Evolutionary conservation across 169 alveolate species (phyloP).

Genomic region (Cryptosporidium baileyi): DNA sequence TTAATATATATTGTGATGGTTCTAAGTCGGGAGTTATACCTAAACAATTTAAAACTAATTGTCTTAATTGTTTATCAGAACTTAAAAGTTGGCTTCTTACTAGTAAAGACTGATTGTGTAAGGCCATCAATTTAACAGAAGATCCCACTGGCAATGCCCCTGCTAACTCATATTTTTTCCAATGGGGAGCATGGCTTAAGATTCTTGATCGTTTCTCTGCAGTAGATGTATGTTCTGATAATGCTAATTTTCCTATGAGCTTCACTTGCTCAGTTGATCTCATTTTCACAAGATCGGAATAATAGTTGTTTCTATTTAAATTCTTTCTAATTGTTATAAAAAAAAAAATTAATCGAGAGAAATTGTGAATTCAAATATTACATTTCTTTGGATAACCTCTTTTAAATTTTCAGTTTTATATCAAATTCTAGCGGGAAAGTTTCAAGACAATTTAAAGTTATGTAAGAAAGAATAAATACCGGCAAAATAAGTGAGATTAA

Average conservation of each 20-base stretch:
- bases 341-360: too few relatives aligned
- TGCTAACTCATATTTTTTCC: conserved; percentile 66
- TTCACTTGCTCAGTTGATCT: conserved; percentile 69
- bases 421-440: too few relatives aligned
- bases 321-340: not conserved
- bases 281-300: conserved; percentile 25
- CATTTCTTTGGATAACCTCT: too few relatives aligned
- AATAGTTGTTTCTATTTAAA: conserved; percentile 25
- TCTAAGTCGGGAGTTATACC: conserved; percentile 65
- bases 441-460: too few relatives aligned
- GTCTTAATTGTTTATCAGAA: conserved; percentile 55
- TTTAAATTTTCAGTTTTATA: too few relatives aligned
- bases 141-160: conserved; percentile 68
- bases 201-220: conserved; percentile 68
- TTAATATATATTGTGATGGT: conserved; percentile 55
- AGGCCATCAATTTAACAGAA: conserved; percentile 47
- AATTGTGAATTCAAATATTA: too few relatives aligned
- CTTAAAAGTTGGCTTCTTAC: conserved; percentile 61
- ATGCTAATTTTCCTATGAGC: conserved; percentile 65
- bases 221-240: conserved; percentile 65
- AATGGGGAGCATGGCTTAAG: conserved; percentile 60
- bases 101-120: conserved; percentile 49
- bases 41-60: conserved; percentile 49
- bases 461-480: too few relatives aligned
- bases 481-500: too few relatives aligned